Evolutionary conservation across 179 eudicot species (phyloP).

Genomic region (Beta macrorhiza): DNA sequence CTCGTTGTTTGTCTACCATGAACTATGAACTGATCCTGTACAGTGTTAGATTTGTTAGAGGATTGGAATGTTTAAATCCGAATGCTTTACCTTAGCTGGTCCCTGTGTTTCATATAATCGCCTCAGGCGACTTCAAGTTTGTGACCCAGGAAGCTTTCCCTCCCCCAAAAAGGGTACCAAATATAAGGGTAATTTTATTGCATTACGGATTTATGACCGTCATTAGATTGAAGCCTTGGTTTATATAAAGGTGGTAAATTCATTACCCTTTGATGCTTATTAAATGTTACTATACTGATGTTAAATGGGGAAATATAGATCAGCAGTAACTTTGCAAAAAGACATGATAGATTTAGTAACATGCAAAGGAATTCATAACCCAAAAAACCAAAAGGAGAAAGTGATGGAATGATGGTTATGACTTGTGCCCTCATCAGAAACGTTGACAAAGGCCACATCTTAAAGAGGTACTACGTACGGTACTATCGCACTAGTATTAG

Average conservation of each 20-base stretch:
- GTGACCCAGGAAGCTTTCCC: neutral
- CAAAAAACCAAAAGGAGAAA: neutral
- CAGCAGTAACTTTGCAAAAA: neutral
- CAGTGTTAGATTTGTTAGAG: conserved; percentile 9
- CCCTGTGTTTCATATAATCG: neutral
- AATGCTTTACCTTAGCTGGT: neutral
- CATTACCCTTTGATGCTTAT: neutral
- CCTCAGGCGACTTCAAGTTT: neutral
- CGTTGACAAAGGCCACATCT: neutral
- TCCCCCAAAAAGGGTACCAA: neutral
- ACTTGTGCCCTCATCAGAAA: neutral
- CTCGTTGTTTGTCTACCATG: conserved; percentile 5
- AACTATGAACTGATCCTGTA: conserved; percentile 30
- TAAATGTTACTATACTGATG: neutral
- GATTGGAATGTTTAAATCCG: neutral
- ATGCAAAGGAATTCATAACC: neutral
- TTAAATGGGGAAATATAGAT: neutral
- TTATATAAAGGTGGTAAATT: neutral
- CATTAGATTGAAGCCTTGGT: neutral
- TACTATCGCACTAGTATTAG: neutral
- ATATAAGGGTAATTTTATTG: neutral
- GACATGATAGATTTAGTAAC: neutral
- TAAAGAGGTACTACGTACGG: neutral
- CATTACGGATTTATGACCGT: neutral
- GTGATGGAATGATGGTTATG: neutral